These are phyloP conservation scores for Diutina sp. DNA, from an alignment of 1,139 yeast species.

Conservation along the genomic window DNA sequence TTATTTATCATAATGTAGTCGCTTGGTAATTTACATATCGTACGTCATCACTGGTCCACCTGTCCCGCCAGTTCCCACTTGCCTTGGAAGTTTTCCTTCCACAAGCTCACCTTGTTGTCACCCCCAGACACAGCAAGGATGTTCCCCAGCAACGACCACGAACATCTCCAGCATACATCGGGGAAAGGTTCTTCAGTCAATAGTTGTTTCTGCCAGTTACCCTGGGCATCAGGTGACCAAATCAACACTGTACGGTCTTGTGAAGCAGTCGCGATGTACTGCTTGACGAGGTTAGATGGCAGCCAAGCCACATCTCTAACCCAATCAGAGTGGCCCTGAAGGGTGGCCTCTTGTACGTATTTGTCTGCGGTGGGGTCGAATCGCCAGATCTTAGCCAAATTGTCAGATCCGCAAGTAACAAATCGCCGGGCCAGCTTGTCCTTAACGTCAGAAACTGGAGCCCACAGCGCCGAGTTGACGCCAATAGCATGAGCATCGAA, in stretches of 20 bases:
- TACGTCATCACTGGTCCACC: conserved; percentile 50
- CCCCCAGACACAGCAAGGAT: conserved; percentile 94
- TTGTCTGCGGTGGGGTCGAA: conserved; percentile 42
- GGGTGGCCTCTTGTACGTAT: conserved; percentile 60
- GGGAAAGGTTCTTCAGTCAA: conserved; percentile 78
- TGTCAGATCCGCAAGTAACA: conserved; percentile 94
- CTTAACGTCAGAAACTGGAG: conserved; percentile 47
- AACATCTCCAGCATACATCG: conserved; percentile 96
- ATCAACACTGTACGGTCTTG: conserved; percentile 91
- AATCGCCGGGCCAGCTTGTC: conserved; percentile 39
- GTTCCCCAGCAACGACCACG: conserved; percentile 95
- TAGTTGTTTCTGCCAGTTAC: conserved; percentile 69
- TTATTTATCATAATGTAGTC: background rate
- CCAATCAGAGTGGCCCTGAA: conserved; percentile 95
- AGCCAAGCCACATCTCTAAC: conserved; percentile 98
- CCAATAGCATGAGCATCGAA: conserved; percentile 87
- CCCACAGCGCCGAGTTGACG: conserved; percentile 93
- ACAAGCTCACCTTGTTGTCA: conserved; percentile 86
- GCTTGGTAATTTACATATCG: background rate
- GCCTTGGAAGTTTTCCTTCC: conserved; percentile 92
- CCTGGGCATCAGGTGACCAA: conserved; percentile 71
- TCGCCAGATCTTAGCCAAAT: conserved; percentile 85
- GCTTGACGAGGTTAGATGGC: conserved; percentile 73
- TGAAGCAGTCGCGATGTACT: conserved; percentile 95
- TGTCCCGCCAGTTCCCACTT: conserved; percentile 96